Conservation (phyloP, 768 basidiomycete genomes). For the Mycena floridula region DNA sequence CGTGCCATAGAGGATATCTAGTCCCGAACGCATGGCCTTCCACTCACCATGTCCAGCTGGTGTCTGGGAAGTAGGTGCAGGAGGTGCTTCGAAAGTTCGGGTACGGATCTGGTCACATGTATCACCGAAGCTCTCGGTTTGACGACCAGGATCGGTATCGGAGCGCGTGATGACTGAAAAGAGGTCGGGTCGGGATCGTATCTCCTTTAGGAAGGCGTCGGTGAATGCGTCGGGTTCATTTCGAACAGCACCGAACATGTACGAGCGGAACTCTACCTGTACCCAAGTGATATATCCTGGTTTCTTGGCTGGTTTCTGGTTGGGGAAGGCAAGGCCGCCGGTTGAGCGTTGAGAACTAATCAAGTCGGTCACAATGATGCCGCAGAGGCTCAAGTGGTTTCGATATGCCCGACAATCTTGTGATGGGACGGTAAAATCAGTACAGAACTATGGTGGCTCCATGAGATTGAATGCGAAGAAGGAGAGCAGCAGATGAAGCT, state of each 20-base stretch:
- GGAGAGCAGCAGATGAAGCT: too few relatives aligned
- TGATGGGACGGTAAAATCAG: too few relatives aligned
- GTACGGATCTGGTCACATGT: slow-evolving; percentile 9
- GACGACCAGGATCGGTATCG: slow-evolving; percentile 18
- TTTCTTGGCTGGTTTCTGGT: slow-evolving; percentile 5
- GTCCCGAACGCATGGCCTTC: too few relatives aligned
- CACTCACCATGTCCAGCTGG: too few relatives aligned
- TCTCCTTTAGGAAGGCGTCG: slow-evolving; percentile 18
- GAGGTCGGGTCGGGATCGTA: slow-evolving; percentile 22
- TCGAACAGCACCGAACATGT: slow-evolving; percentile 25
- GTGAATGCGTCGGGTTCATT: slow-evolving; percentile 20
- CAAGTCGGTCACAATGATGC: too few relatives aligned
- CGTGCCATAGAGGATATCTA: too few relatives aligned
- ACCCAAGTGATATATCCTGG: slow-evolving; percentile 16
- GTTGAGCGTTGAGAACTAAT: too few relatives aligned
- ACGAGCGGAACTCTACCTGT: slow-evolving; percentile 14
- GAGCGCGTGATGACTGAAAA: slow-evolving; percentile 23
- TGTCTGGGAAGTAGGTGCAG: too few relatives aligned
- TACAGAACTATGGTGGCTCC: too few relatives aligned
- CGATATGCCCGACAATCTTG: too few relatives aligned
- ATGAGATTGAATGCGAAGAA: too few relatives aligned
- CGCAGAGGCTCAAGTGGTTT: too few relatives aligned
- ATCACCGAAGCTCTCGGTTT: slow-evolving; percentile 18
- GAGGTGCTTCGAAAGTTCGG: slow-evolving; percentile 19
- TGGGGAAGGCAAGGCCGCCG: slow-evolving; percentile 8